These are phyloP conservation scores for Aspergillus incahuasiensis DNA, from an alignment of 495 filamentous ascomycete species.

Conservation along the genomic window DNA sequence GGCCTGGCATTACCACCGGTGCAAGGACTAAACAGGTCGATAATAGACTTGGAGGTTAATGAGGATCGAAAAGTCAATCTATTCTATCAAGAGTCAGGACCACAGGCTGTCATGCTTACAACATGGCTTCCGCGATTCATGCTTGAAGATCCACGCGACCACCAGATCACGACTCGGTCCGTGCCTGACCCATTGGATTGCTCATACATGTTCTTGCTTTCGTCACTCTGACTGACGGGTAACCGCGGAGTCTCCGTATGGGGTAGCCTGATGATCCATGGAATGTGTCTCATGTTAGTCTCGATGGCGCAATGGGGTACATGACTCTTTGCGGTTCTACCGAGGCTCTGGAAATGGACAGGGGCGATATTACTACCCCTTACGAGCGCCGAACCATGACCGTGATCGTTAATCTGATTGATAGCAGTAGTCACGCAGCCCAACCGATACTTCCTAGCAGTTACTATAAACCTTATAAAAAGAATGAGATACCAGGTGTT, in stretches of 20 bases:
- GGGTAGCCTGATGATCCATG: neutral
- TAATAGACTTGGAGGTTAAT: too few species aligned
- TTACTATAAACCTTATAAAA: neutral
- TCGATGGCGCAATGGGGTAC: conserved; percentile 12
- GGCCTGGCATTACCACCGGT: too few species aligned
- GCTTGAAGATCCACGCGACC: neutral
- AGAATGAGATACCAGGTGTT: neutral
- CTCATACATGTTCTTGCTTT: neutral
- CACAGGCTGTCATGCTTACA: neutral
- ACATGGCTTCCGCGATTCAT: neutral
- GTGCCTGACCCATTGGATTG: neutral
- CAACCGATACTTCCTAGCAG: conserved; percentile 3
- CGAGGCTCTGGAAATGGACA: neutral
- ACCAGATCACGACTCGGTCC: neutral
- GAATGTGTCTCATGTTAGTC: neutral
- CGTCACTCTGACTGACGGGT: neutral
- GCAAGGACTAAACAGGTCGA: too few species aligned
- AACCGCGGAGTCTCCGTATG: neutral
- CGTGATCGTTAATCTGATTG: too few species aligned
- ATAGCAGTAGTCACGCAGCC: neutral
- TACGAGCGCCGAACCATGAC: too few species aligned
- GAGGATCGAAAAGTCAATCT: too few species aligned
- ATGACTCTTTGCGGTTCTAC: too few species aligned
- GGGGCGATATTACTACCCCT: too few species aligned
- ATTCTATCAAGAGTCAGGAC: too few species aligned